Evolutionary conservation across 352 stramenopile species (phyloP).

Genomic region (Blastocystis hominis): DNA sequence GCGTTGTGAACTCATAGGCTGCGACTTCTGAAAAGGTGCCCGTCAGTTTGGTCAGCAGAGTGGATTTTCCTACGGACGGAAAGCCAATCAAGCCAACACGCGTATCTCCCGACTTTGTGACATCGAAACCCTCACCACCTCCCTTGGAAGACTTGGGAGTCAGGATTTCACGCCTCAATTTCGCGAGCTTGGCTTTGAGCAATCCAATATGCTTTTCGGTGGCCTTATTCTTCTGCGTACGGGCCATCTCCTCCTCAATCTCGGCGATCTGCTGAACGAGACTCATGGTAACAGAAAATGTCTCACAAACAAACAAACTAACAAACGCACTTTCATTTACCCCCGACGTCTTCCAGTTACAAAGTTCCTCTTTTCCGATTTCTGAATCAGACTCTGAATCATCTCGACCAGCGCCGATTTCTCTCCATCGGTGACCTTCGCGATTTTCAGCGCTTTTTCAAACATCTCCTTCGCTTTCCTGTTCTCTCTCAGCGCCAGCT

Average conservation of each 20-base stretch:
- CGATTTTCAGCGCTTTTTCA: constrained; percentile 11
- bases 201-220: constrained; percentile 95
- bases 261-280: constrained; percentile 56
- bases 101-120: constrained; percentile 84
- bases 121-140: constrained; percentile 76
- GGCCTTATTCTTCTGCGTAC: constrained; percentile 95
- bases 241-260: constrained; percentile 57
- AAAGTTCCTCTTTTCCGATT: not conserved
- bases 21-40: constrained; percentile 85
- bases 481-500: constrained; percentile 7
- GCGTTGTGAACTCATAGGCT: constrained; percentile 96
- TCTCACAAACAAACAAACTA: not conserved
- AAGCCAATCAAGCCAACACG: constrained; percentile 94
- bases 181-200: constrained; percentile 92
- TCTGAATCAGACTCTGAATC: constrained; percentile 8
- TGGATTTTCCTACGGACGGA: constrained; percentile 93
- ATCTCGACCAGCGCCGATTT: not conserved
- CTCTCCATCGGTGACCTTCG: constrained; percentile 38
- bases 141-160: constrained; percentile 58
- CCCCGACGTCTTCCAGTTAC: not conserved
- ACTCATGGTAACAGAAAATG: constrained; percentile 47
- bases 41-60: constrained; percentile 88
- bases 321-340: too few species aligned
- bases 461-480: not conserved
- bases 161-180: constrained; percentile 67